These are phyloP conservation scores for Globisporangium takayamanum DNA, from an alignment of 352 stramenopile genomes.

Conservation along the genomic window DNA sequence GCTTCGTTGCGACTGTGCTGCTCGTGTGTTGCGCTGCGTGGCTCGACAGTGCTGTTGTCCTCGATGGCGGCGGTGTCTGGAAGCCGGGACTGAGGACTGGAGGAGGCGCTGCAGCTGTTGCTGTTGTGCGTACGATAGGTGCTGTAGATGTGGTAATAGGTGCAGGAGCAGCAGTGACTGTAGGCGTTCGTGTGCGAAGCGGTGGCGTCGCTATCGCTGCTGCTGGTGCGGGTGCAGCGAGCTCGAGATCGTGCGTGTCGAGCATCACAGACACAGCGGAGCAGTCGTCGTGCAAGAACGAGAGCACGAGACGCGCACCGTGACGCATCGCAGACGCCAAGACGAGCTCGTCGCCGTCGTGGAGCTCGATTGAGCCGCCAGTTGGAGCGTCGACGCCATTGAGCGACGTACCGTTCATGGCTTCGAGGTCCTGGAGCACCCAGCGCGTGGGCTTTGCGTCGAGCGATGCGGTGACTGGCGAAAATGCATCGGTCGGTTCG, in stretches of 20 bases:
- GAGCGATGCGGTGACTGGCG: slow-evolving; percentile 5
- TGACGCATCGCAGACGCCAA: slow-evolving; percentile 61
- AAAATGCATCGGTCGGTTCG: neutral
- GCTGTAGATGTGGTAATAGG: neutral
- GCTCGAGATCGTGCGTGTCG: slow-evolving; percentile 9
- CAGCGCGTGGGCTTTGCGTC: slow-evolving; percentile 29
- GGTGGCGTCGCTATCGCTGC: neutral
- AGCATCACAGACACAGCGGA: slow-evolving; percentile 38
- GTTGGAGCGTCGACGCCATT: slow-evolving; percentile 57
- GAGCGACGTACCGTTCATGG: slow-evolving; percentile 73
- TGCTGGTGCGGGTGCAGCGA: slow-evolving; percentile 13
- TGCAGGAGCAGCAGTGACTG: neutral
- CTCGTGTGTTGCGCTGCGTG: slow-evolving; percentile 1
- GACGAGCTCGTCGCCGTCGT: slow-evolving; percentile 62
- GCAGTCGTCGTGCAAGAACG: slow-evolving; percentile 33
- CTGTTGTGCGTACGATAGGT: neutral
- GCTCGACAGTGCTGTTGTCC: too few species aligned
- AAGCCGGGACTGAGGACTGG: slow-evolving; percentile 2
- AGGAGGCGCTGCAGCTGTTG: neutral
- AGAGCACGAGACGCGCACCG: slow-evolving; percentile 43
- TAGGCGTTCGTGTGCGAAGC: neutral
- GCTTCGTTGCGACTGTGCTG: slow-evolving; percentile 16
- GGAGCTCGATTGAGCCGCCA: slow-evolving; percentile 52
- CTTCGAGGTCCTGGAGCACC: slow-evolving; percentile 75
- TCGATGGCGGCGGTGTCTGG: slow-evolving; percentile 6